Percentiles rank a stretch among this genome's conserved stretches.
These are phyloP conservation scores for Claviceps monticola DNA, from an alignment of 2,329 filamentous ascomycete species.

Conservation along the genomic window DNA sequence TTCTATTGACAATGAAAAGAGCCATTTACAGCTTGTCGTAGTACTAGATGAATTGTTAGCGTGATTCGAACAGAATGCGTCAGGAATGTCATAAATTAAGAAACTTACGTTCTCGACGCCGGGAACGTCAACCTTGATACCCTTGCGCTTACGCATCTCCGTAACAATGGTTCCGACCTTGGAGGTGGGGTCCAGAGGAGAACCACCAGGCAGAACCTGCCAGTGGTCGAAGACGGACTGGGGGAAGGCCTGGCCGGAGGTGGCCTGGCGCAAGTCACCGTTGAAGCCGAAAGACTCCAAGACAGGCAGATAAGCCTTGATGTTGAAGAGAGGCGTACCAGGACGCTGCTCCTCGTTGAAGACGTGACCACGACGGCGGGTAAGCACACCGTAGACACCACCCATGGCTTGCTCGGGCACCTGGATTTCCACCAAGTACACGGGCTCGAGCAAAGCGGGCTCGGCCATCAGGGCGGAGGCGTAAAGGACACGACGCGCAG, in stretches of 20 bases:
- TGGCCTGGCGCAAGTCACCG: conserved; percentile 84
- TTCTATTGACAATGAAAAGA: conserved; percentile 31
- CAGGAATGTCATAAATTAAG: background rate
- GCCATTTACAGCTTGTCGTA: conserved; percentile 91
- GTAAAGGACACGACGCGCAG: conserved; percentile 93
- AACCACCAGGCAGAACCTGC: conserved; percentile 90
- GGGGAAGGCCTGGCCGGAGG: conserved; percentile 96
- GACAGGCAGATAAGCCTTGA: conserved; percentile 95
- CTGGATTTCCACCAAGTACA: conserved; percentile 99
- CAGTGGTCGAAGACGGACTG: conserved; percentile 99
- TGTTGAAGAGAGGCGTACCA: conserved; percentile 97
- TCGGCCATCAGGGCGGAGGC: conserved; percentile 82
- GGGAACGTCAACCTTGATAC: conserved; percentile 92
- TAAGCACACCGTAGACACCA: conserved; percentile 99
- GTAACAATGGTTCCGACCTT: conserved; percentile 74
- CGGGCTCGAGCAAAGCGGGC: conserved; percentile 84
- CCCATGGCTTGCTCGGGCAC: conserved; percentile 98
- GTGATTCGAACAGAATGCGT: background rate
- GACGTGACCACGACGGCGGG: conserved; percentile 95
- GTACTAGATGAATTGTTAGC: conserved; percentile 46
- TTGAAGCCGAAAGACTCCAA: conserved; percentile 99
- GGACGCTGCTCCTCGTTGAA: conserved; percentile 97
- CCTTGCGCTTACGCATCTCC: conserved; percentile 97
- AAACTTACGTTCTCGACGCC: conserved; percentile 85
- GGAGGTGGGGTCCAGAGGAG: conserved; percentile 67